Conservation (phyloP, 352 stramenopile species). For the Phytophthora pistaciae region DNA sequence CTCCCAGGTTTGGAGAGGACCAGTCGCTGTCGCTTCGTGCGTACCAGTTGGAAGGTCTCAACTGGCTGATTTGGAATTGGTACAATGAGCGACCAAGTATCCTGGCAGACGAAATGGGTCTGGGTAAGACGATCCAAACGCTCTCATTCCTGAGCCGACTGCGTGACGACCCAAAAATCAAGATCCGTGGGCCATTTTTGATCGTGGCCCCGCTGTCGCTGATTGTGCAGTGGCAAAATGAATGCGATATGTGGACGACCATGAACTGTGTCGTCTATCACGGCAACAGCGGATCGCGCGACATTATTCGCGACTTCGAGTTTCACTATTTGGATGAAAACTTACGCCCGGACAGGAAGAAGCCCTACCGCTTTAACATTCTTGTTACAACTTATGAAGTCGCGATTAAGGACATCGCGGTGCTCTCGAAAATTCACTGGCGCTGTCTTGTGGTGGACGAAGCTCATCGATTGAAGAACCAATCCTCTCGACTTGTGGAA, state of each 20-base stretch:
- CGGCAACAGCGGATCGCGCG: slow-evolving; percentile 93
- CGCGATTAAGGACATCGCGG: slow-evolving; percentile 90
- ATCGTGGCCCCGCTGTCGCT: slow-evolving; percentile 98
- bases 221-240: slow-evolving; percentile 99
- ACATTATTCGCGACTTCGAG: slow-evolving; percentile 96
- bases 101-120: slow-evolving; percentile 91
- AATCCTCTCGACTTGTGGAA: slow-evolving; percentile 85
- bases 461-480: slow-evolving; percentile 90
- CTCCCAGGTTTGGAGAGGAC: slow-evolving; percentile 78
- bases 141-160: slow-evolving; percentile 96
- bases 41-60: slow-evolving; percentile 91
- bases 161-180: slow-evolving; percentile 89
- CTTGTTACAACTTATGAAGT: slow-evolving; percentile 93
- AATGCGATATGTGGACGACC: slow-evolving; percentile 98
- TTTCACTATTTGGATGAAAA: slow-evolving; percentile 91
- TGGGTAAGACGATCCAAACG: slow-evolving; percentile 95
- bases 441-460: slow-evolving; percentile 91
- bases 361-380: slow-evolving; percentile 91
- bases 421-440: slow-evolving; percentile 97
- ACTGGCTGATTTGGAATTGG: slow-evolving; percentile 93
- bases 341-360: slow-evolving; percentile 82
- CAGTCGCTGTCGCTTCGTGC: slow-evolving; percentile 75
- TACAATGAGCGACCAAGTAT: slow-evolving; percentile 92
- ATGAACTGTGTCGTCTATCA: slow-evolving; percentile 99
- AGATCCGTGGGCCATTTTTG: slow-evolving; percentile 96